A percentile compares a stretch with the other conserved stretches of the same genome.
These are phyloP conservation scores for Panellus pusillus DNA, from an alignment of 768 basidiomycete genomes.

Conservation along the genomic window DNA sequence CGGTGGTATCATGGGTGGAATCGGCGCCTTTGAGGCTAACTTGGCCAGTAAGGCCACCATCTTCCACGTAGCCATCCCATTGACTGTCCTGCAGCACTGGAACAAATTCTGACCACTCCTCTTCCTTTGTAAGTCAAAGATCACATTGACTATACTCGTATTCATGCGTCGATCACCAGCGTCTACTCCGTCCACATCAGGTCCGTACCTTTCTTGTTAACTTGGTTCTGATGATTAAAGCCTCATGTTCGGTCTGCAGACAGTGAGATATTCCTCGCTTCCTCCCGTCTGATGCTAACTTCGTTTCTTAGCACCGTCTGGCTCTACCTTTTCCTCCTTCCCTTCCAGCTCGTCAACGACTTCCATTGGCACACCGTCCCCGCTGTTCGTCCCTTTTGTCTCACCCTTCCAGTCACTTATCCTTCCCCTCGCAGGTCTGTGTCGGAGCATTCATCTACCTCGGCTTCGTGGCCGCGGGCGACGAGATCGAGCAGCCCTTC, in stretches of 20 bases:
- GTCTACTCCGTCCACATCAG: constrained; percentile 66
- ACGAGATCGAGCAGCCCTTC: constrained; percentile 71
- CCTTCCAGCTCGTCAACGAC: constrained; percentile 67
- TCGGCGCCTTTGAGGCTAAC: constrained; percentile 56
- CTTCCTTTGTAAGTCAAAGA: constrained; percentile 55
- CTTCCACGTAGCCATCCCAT: background rate
- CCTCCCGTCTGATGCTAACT: background rate
- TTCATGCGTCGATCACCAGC: constrained; percentile 30
- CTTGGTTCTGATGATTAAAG: background rate
- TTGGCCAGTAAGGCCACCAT: constrained; percentile 39
- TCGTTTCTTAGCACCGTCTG: constrained; percentile 51
- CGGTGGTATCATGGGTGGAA: constrained; percentile 47
- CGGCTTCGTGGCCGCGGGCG: constrained; percentile 72
- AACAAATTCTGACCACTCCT: constrained; percentile 63
- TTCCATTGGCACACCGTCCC: constrained; percentile 68
- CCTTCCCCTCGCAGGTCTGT: constrained; percentile 29
- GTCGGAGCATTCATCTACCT: constrained; percentile 73
- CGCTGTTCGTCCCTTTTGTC: constrained; percentile 35
- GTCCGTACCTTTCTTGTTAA: constrained; percentile 25
- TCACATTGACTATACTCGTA: background rate
- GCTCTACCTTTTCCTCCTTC: constrained; percentile 75
- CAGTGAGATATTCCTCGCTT: constrained; percentile 30
- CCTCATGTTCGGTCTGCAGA: constrained; percentile 17
- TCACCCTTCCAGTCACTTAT: background rate
- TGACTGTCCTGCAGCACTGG: constrained; percentile 40